Percentiles rank a stretch among this genome's conserved stretches.
phyloP scores from a whole-genome alignment of 352 stramenopile species.

The Phytophthora chlamydospora region DNA sequence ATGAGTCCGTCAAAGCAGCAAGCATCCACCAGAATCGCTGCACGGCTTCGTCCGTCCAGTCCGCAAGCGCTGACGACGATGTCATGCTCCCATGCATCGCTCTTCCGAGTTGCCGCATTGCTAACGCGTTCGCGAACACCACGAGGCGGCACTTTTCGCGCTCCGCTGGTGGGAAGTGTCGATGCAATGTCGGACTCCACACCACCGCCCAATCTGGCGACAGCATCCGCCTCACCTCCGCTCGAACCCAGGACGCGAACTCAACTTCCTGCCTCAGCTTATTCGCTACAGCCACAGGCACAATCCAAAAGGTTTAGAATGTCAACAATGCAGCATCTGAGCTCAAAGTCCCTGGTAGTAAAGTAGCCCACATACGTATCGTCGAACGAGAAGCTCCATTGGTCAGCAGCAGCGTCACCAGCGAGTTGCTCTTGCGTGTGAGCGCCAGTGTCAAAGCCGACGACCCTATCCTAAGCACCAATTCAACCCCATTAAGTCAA shows the following conservation, averaged over 20 bases:
- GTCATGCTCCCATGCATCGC: neutral
- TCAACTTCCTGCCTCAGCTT: constrained; percentile 29
- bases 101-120: constrained; percentile 16
- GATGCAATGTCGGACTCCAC: constrained; percentile 61
- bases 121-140: constrained; percentile 55
- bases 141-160: constrained; percentile 68
- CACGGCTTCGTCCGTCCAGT: constrained; percentile 14
- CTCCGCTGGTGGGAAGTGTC: constrained; percentile 54
- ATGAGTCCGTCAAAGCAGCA: constrained; percentile 11
- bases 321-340: neutral
- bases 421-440: constrained; percentile 45
- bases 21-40: constrained; percentile 16
- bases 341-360: neutral
- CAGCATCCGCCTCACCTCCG: constrained; percentile 52
- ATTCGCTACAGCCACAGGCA: constrained; percentile 24
- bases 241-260: constrained; percentile 39
- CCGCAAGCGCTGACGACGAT: neutral
- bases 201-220: constrained; percentile 58
- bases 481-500: neutral
- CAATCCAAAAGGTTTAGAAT: neutral
- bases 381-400: constrained; percentile 63
- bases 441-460: constrained; percentile 68
- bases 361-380: constrained; percentile 21
- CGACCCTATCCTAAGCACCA: constrained; percentile 43
- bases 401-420: constrained; percentile 49